These are phyloP conservation scores for Fusarium nematophilum DNA, from an alignment of 2,329 filamentous ascomycete species.

Conservation along the genomic window DNA sequence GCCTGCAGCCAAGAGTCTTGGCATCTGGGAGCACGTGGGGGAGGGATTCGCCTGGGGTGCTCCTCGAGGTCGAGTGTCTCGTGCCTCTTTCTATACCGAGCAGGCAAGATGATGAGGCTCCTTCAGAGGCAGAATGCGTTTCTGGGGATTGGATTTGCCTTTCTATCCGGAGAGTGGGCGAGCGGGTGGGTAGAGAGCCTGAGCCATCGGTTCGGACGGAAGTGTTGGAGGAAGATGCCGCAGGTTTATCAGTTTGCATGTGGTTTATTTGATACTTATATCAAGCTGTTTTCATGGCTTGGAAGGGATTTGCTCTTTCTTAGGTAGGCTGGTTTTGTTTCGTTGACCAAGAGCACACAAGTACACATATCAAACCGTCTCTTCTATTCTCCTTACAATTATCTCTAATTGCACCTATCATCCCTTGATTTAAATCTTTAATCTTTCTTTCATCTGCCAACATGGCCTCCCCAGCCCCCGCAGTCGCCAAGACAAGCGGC, in stretches of 20 bases:
- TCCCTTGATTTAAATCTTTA: neutral
- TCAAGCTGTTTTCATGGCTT: conserved; percentile 21
- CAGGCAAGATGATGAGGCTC: conserved; percentile 2
- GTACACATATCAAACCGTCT: conserved; percentile 3
- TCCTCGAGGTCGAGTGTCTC: conserved; percentile 15
- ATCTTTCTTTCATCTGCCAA: neutral
- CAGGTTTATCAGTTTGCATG: neutral
- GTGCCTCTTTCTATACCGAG: conserved; percentile 36
- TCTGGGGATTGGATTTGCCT: neutral
- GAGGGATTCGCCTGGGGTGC: conserved; percentile 29
- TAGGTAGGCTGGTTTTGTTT: conserved; percentile 15
- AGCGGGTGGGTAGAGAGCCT: neutral
- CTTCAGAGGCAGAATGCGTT: conserved; percentile 5
- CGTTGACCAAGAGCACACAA: conserved; percentile 15
- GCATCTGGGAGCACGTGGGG: conserved; percentile 37
- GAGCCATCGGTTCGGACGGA: conserved; percentile 30
- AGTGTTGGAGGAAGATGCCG: neutral
- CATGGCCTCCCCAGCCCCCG: conserved; percentile 32
- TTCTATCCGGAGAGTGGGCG: neutral
- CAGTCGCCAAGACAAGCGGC: conserved; percentile 63
- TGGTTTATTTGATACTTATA: conserved; percentile 21
- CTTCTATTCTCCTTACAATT: neutral
- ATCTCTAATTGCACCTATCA: neutral
- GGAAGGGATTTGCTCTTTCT: too few species aligned
- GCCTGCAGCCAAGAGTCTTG: conserved; percentile 36